Evolutionary conservation across 73 alveolate genomes (phyloP).

Genomic region (Paramecium primaurelia): DNA sequence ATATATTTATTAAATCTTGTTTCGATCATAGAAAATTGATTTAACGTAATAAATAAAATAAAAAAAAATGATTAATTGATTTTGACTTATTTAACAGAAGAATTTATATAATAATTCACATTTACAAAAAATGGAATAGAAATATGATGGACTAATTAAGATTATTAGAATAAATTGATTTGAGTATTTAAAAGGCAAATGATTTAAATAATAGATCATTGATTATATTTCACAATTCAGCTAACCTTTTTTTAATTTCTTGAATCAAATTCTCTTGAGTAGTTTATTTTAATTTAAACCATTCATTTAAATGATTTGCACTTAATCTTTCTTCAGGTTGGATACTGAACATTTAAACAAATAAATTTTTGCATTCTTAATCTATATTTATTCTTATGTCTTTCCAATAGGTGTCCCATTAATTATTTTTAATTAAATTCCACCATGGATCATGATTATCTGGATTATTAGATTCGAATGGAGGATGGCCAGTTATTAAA

Average conservation of each 20-base stretch:
- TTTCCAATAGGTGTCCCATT: constrained; percentile 27
- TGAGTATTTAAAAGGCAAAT: background rate
- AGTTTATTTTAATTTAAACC: background rate
- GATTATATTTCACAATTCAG: background rate
- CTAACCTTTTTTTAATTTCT: background rate
- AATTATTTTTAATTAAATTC: background rate
- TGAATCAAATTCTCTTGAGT: background rate
- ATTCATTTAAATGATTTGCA: background rate
- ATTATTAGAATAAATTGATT: background rate
- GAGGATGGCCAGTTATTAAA: constrained; percentile 16
- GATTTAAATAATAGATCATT: background rate
- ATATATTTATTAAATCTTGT: background rate
- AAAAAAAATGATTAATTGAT: no score
- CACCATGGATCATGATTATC: background rate
- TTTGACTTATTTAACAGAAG: background rate
- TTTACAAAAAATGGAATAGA: background rate
- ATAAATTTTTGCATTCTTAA: background rate
- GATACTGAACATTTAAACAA: background rate
- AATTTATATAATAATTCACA: no score
- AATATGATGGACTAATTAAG: background rate
- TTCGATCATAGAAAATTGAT: background rate
- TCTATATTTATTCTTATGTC: background rate
- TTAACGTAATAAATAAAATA: no score
- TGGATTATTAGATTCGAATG: constrained; percentile 11
- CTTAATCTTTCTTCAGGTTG: background rate